Conservation (phyloP, 495 filamentous ascomycete genomes). For the Astrothelium subdiscretum region DNA sequence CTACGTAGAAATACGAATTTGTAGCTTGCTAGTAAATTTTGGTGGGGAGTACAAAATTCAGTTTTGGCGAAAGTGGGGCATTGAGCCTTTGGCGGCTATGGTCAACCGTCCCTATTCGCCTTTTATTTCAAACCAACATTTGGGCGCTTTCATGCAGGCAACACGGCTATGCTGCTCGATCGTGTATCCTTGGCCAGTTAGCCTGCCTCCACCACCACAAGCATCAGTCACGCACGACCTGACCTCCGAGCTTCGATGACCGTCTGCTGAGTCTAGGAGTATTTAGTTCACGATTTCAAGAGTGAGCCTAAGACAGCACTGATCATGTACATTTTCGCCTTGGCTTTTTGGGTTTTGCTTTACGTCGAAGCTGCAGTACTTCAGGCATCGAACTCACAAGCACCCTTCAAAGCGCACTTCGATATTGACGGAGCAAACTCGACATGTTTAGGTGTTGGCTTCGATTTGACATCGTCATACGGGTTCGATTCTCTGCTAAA, state of each 20-base stretch:
- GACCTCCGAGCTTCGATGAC: not conserved
- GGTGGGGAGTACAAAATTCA: too few relatives aligned
- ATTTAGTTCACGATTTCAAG: not conserved
- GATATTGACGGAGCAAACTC: not conserved
- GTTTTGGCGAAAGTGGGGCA: too few relatives aligned
- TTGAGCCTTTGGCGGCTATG: too few relatives aligned
- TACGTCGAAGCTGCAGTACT: not conserved
- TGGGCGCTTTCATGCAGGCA: too few relatives aligned
- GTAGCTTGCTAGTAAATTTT: too few relatives aligned
- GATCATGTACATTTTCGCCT: not conserved
- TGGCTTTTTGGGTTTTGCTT: not conserved
- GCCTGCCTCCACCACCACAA: not conserved
- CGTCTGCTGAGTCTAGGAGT: not conserved
- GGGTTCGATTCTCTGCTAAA: not conserved
- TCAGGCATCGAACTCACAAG: not conserved
- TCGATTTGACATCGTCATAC: not conserved
- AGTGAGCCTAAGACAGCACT: not conserved
- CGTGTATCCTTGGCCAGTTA: not conserved
- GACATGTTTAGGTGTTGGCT: not conserved
- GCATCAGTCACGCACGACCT: not conserved
- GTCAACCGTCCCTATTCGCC: too few relatives aligned
- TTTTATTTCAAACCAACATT: not conserved
- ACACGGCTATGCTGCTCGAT: not conserved
- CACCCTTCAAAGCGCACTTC: not conserved
- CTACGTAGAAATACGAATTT: too few relatives aligned